phyloP scores from a whole-genome alignment of 108 stramenopile species.

The Mediolabrus comicus region DNA sequence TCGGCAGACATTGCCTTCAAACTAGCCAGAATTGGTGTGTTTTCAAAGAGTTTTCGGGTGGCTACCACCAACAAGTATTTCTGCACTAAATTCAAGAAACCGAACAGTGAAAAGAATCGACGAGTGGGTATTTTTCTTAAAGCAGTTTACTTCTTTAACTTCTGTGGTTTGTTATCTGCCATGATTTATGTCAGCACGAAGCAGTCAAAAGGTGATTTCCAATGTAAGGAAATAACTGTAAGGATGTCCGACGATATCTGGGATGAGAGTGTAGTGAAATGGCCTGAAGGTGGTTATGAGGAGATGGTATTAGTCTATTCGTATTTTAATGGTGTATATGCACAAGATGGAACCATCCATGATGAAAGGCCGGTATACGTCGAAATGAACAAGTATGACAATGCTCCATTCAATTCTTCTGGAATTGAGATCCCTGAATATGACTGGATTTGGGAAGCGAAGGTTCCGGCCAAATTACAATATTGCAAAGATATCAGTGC shows the following conservation, averaged over 20 bases:
- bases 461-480: not conserved
- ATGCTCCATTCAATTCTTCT: not conserved
- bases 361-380: not conserved
- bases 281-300: not conserved
- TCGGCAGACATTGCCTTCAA: slow-evolving; percentile 11
- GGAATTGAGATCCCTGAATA: no score
- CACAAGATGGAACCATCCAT: not conserved
- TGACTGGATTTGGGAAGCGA: no score
- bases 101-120: not conserved
- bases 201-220: not conserved
- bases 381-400: not conserved
- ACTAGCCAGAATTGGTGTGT: slow-evolving; percentile 1
- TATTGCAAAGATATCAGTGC: not conserved
- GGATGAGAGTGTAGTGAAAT: not conserved
- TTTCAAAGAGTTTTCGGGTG: not conserved
- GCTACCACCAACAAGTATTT: not conserved
- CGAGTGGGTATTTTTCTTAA: not conserved
- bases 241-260: not conserved
- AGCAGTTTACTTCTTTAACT: not conserved
- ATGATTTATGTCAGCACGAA: not conserved
- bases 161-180: not conserved
- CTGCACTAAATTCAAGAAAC: not conserved
- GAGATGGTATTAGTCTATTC: not conserved
- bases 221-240: slow-evolving; percentile 1
- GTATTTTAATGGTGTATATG: not conserved